Conservation (phyloP, 345 rosid genomes). For the Eucalyptus curtisii region DNA sequence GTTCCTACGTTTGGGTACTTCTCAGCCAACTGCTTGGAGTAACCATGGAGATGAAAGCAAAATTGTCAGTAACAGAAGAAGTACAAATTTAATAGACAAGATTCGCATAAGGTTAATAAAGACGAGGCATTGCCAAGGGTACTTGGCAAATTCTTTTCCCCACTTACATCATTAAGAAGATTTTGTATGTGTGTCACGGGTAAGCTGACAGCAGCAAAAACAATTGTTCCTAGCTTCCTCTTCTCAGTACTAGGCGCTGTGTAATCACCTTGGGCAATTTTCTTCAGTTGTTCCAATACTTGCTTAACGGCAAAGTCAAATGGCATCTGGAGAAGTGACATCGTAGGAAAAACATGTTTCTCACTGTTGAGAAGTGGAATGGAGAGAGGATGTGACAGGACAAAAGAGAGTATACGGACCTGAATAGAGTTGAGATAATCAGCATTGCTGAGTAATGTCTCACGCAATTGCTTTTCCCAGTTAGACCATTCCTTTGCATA, state of each 20-base stretch:
- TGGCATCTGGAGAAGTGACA: conserved; percentile 42
- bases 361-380: background rate
- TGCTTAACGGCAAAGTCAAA: conserved; percentile 63
- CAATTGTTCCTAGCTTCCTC: conserved; percentile 55
- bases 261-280: conserved; percentile 61
- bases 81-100: background rate
- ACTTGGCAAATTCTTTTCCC: background rate
- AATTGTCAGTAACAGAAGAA: background rate
- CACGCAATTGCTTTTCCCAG: conserved; percentile 77
- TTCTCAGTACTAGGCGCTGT: conserved; percentile 45
- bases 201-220: conserved; percentile 72
- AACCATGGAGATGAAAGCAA: background rate
- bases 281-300: conserved; percentile 61
- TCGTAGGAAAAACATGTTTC: background rate
- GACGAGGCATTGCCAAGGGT: background rate
- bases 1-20: conserved; percentile 26
- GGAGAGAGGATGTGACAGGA: background rate
- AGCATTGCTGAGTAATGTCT: conserved; percentile 27
- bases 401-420: conserved; percentile 14
- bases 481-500: conserved; percentile 67
- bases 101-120: background rate
- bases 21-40: conserved; percentile 32
- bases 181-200: conserved; percentile 36
- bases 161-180: conserved; percentile 52
- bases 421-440: conserved; percentile 66